Evolutionary conservation across 257 asterid species (phyloP).

Genomic region (Capsicum chinense): DNA sequence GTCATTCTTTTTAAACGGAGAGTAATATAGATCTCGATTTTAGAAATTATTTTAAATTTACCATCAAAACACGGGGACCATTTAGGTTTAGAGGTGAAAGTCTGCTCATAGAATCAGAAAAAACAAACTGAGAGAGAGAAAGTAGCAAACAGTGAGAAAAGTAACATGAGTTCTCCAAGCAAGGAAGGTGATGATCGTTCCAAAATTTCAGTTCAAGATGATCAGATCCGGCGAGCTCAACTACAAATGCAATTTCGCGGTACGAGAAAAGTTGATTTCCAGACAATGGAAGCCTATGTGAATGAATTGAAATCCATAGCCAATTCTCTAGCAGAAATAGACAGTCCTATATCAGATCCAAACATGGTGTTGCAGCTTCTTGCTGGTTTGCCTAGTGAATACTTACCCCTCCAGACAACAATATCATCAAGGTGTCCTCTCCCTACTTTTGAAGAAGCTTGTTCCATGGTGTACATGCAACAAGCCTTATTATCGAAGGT

Average conservation of each 20-base stretch:
- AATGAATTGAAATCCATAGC: not conserved
- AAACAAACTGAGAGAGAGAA: too few species aligned
- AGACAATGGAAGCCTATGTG: not conserved
- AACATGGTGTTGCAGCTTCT: not conserved
- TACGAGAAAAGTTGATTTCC: not conserved
- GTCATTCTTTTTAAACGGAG: too few species aligned
- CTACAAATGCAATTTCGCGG: not conserved
- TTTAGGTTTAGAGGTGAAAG: too few species aligned
- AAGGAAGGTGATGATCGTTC: too few species aligned
- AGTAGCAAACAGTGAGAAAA: too few species aligned
- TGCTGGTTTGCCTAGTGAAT: not conserved
- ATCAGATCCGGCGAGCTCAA: not conserved
- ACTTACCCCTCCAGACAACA: not conserved
- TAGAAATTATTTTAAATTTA: too few species aligned
- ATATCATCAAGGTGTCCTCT: not conserved
- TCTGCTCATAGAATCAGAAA: too few species aligned
- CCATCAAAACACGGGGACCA: too few species aligned
- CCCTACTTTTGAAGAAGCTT: not conserved
- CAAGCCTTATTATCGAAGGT: too few species aligned
- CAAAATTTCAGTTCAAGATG: too few species aligned
- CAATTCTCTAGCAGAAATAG: not conserved
- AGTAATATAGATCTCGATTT: too few species aligned
- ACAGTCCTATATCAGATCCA: not conserved
- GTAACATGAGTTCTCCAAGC: too few species aligned
- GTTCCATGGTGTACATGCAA: not conserved